phyloP scores from a whole-genome alignment of 371 early-diverging fungal species.

The Amoeboradix gromovi region DNA sequence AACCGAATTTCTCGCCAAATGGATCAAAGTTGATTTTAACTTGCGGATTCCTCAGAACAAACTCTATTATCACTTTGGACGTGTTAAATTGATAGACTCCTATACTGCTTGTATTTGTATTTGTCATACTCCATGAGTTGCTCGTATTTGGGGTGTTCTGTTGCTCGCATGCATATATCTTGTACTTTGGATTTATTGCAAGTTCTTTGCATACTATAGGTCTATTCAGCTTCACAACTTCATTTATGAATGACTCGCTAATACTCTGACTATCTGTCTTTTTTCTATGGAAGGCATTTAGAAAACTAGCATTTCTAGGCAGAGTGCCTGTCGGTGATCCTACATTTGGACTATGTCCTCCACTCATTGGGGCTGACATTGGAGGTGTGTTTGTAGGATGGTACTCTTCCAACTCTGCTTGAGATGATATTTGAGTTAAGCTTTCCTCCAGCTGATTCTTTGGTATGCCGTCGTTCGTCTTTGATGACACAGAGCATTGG shows the following conservation, averaged over 20 bases:
- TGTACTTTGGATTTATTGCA: neutral
- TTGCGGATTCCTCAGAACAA: neutral
- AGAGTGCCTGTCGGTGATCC: no score
- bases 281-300: neutral
- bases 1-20: neutral
- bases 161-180: neutral
- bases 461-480: neutral
- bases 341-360: neutral
- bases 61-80: neutral
- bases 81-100: neutral
- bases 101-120: neutral
- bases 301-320: neutral
- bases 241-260: neutral
- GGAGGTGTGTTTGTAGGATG: no score
- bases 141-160: no score
- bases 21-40: neutral
- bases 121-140: no score
- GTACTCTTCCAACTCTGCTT: neutral
- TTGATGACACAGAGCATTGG: neutral
- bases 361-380: no score
- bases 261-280: neutral
- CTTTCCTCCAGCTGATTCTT: neutral
- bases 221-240: neutral
- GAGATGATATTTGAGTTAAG: neutral
- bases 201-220: neutral